Evolutionary conservation across 192 early-diverging fungal genomes (phyloP).

Genomic region (Backusella liffmaniae): DNA sequence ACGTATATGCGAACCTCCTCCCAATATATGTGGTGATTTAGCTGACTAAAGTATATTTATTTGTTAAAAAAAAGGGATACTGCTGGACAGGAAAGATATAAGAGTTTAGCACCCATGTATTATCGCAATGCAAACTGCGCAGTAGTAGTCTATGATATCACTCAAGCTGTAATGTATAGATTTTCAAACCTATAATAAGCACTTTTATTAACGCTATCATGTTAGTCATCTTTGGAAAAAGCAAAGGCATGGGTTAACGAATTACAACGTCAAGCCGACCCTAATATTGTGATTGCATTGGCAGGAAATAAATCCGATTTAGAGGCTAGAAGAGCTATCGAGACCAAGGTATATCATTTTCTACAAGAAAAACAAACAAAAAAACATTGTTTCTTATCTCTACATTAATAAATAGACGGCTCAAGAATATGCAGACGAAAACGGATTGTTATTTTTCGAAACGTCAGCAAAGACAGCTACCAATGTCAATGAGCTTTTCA

Average conservation of each 20-base stretch:
- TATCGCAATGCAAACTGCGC: conserved; percentile 72
- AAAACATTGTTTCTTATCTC: neutral
- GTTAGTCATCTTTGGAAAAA: conserved; percentile 61
- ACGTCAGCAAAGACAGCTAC: conserved; percentile 65
- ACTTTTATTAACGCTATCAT: neutral
- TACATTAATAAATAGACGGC: conserved; percentile 44
- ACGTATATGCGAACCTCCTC: neutral
- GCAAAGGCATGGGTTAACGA: conserved; percentile 74
- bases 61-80: conserved; percentile 53
- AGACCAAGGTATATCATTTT: conserved; percentile 47
- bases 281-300: conserved; percentile 70
- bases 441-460: conserved; percentile 65
- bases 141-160: conserved; percentile 75
- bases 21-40: neutral
- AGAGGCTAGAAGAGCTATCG: conserved; percentile 63
- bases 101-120: conserved; percentile 75
- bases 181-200: neutral
- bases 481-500: conserved; percentile 64
- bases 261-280: conserved; percentile 66
- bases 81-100: conserved; percentile 71
- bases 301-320: conserved; percentile 69
- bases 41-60: neutral
- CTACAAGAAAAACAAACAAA: neutral
- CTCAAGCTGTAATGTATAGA: conserved; percentile 56
- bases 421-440: conserved; percentile 62